Percentiles rank a stretch among this genome's conserved stretches.
Conservation (phyloP, 2,329 filamentous ascomycete species). For the Pseudohalonectria lignicola region DNA sequence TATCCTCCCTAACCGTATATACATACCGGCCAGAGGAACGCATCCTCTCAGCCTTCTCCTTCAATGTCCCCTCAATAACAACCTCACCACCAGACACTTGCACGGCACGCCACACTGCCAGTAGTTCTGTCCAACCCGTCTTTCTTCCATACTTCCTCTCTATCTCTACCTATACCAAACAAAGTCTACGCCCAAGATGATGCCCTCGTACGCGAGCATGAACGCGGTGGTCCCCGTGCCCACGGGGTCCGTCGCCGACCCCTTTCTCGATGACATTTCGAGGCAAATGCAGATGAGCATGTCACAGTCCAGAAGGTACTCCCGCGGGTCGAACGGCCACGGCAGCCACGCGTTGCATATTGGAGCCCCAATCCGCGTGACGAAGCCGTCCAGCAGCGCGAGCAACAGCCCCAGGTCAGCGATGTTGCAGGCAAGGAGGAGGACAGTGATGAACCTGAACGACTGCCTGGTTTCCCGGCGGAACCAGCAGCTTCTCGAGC, state of each 20-base stretch:
- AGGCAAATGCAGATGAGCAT: conserved; percentile 34
- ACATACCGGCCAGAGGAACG: conserved; percentile 4
- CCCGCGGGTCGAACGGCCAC: conserved; percentile 37
- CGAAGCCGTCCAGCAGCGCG: conserved; percentile 47
- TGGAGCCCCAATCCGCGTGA: conserved; percentile 44
- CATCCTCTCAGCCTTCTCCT: conserved; percentile 5
- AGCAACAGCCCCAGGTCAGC: conserved; percentile 56
- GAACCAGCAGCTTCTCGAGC: conserved; percentile 35
- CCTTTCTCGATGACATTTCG: conserved; percentile 39
- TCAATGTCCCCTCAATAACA: conserved; percentile 5
- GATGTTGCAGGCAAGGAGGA: conserved; percentile 37
- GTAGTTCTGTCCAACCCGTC: not conserved
- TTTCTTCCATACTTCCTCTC: not conserved
- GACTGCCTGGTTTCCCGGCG: conserved; percentile 32
- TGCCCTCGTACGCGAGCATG: conserved; percentile 13
- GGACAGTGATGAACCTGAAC: conserved; percentile 42
- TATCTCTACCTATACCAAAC: not conserved
- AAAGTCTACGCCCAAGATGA: conserved; percentile 8
- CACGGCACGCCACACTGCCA: not conserved
- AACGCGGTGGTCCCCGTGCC: conserved; percentile 12
- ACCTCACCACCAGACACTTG: not conserved
- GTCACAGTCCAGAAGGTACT: conserved; percentile 33
- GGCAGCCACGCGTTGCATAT: conserved; percentile 7
- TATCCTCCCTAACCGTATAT: conserved; percentile 7
- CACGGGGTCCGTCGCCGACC: no score